Base-by-base conservation (phyloP, 345 rosid genomes). In the Brassica nigra region DNA sequence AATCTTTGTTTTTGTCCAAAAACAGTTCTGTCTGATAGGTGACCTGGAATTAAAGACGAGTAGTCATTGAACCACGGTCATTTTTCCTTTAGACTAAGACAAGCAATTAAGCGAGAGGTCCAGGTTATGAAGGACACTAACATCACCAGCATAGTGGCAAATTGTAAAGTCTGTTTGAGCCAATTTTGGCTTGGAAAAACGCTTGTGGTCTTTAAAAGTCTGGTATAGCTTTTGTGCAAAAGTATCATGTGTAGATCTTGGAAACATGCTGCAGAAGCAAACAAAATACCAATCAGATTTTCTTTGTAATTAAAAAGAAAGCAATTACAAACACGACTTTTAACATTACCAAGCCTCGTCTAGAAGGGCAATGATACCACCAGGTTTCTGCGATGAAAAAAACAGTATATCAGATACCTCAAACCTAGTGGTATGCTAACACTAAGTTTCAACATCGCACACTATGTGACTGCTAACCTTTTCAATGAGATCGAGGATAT, bases 291-390 rank as follows among this genome's bases (percentile, higher is more conserved):
- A 55, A 64, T 79, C 75, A 83, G 30, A 12, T 31, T 70, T 73
- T 55, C 66, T 79, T 18, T 42, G 75, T 68, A 66, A 66, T 65
- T 8, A 68, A 64, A 29, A 66, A 36, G 57, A 76, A 47, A 58
- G 69, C 82, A 75, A 55, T 31, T 68, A 79, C 66, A 69, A 65
- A 28, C 23, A 66, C 30, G 59, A 47, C 11, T 77, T 77, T 66
- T 1, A 58, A 62, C 71, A 67, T 92, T 89, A 95, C 98, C 99
- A 95, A 69, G 99, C 99, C 84, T 95, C 98, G 83, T 95, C 99
- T 78, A 95, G 87, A 81, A 95, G 98, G 83, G 99, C 99, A 87
- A 95, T 86, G 86, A 95, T 88, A 74, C 99, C 99, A 78, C 99
- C 99, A 36, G 99, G 97, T 88, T 95, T 95, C 99, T 95, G 98